These are phyloP conservation scores for Aspergillus quadricinctus DNA, from an alignment of 2,329 filamentous ascomycete species.

Conservation along the genomic window DNA sequence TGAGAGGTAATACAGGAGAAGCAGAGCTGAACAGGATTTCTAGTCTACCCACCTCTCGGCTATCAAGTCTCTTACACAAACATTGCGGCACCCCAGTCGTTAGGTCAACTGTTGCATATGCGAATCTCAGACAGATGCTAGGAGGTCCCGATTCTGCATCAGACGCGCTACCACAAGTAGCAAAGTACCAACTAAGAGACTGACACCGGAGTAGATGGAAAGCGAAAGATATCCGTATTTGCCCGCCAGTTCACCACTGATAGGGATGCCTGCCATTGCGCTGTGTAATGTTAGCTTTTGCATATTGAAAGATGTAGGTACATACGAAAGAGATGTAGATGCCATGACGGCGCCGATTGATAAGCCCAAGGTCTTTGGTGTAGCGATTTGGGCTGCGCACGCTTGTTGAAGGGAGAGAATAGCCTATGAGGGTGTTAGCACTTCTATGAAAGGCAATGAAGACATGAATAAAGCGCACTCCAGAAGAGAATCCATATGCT, in stretches of 20 bases:
- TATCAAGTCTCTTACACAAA: neutral
- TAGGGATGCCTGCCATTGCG: constrained; percentile 40
- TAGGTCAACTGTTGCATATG: no score
- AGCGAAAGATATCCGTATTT: constrained; percentile 40
- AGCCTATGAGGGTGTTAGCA: constrained; percentile 25
- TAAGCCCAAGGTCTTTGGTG: constrained; percentile 36
- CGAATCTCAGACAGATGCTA: constrained; percentile 9
- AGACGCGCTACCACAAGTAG: constrained; percentile 21
- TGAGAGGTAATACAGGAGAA: no score
- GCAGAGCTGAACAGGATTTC: no score
- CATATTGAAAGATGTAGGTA: neutral
- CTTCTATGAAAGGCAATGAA: neutral
- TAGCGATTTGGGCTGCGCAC: constrained; percentile 43
- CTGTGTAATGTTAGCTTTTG: constrained; percentile 16
- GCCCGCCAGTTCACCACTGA: constrained; percentile 38
- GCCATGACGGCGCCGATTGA: constrained; percentile 43
- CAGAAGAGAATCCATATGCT: constrained; percentile 46
- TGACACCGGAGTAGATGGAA: constrained; percentile 35
- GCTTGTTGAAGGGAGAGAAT: constrained; percentile 46
- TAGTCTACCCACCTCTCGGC: no score
- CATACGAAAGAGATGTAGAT: constrained; percentile 42
- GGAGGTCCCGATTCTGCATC: constrained; percentile 11
- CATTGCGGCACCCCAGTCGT: neutral
- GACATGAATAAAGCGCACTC: constrained; percentile 24
- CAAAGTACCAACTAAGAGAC: constrained; percentile 28